Base-by-base conservation (phyloP, 2,329 filamentous ascomycete species). In the Phyllosticta citriasiana region DNA sequence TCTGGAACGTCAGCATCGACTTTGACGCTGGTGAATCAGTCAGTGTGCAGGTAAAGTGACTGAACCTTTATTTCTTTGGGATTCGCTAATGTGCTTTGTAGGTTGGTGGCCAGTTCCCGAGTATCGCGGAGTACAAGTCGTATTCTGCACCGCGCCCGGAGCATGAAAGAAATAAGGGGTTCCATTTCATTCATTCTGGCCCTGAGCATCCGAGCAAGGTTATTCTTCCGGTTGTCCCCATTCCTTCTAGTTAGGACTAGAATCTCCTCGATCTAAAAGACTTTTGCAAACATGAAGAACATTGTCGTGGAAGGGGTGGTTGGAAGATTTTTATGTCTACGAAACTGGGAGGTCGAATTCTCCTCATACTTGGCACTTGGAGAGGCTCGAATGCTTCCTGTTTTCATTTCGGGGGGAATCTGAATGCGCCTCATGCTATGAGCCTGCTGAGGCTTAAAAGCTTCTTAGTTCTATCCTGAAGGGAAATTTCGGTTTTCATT, bases 1-100 rank as follows among this genome's bases (percentile, higher is more conserved):
- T 80, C 12, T 80, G 77, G 77, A 72, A 74, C 0, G 74, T 76
- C 69, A 78, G 78, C 0, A 71, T 78, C 0, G 74, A 78, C 27
- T 80, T 76, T 65, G 75, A 79, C 2, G 73, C 69, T 5, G 77
- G 75, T 0, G 75, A 79, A 63, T 63, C 63, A 2, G 65, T 67
- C 14, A 68, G 64, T 59, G 62, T 66, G 22, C 63, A 64, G 57
- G 63, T 63, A 58, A 62, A 55, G 24, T 19, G 3, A 8, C 12
- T 24, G 4, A 19, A 24, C 25, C 22, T 8, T 19, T 9, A 9
- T 19, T 19, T 10, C 10, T 22, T 19, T 58, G 16, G 16, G 7
- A 10, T 47, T n/a, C 51, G 57, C 35, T 62, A 51, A 58, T 22
- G 8, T 2, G 14, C 9, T 14, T n/a, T 4, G 12, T 22, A 66